Conservation (phyloP, 306 rosid species). For the Luffa aegyptiaca region DNA sequence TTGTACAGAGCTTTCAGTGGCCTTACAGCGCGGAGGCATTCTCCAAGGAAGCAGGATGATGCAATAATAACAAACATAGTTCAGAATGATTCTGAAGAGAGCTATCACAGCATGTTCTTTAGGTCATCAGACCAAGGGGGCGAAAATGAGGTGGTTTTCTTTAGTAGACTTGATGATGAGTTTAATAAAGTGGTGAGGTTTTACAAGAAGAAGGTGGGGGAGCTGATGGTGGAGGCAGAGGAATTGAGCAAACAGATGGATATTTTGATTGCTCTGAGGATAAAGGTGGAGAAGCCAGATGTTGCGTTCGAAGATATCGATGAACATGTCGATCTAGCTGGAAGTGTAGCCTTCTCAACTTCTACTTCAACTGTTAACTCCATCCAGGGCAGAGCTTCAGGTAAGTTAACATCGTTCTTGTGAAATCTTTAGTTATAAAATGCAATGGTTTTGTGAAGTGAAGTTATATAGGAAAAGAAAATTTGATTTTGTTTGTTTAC, state of each 20-base stretch:
- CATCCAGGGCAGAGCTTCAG: conserved; percentile 12
- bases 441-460: not conserved
- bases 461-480: not conserved
- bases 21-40: conserved; percentile 24
- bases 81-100: conserved; percentile 22
- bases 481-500: not conserved
- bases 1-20: conserved; percentile 68
- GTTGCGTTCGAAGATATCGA: conserved; percentile 9
- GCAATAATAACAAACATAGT: conserved; percentile 34
- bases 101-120: conserved; percentile 39
- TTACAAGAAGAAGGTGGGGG: conserved; percentile 39
- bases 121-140: conserved; percentile 36
- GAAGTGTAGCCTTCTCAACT: conserved; percentile 12
- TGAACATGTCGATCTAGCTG: conserved; percentile 13
- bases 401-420: conserved; percentile 20
- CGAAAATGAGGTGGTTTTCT: conserved; percentile 42
- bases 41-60: conserved; percentile 36
- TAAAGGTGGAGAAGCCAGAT: conserved; percentile 47
- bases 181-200: conserved; percentile 57
- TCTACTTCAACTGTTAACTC: conserved; percentile 5
- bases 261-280: conserved; percentile 50
- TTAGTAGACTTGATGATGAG: conserved; percentile 55
- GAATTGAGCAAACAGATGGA: conserved; percentile 68
- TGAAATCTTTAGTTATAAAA: not conserved
- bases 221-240: conserved; percentile 48